Conservation (phyloP, 202 grass and related monocot genomes). For the Bolboschoenoplectus hybrid region DNA sequence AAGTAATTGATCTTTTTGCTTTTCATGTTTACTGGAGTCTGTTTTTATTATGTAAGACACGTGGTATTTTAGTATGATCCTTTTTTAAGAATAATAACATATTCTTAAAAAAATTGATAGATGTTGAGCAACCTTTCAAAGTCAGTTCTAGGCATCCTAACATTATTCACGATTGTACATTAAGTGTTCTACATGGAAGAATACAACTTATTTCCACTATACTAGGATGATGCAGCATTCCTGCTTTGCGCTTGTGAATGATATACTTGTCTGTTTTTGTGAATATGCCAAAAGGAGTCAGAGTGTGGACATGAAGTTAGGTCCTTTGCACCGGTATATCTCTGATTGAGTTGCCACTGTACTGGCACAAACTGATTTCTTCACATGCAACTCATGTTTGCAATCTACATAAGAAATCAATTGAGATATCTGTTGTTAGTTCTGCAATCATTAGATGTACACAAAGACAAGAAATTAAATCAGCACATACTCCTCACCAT, state of each 20-base stretch:
- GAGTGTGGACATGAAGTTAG: neutral
- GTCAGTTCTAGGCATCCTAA: neutral
- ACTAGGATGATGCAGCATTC: neutral
- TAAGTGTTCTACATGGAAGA: neutral
- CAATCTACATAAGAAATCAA: neutral
- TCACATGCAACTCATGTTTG: neutral
- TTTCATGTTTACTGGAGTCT: neutral
- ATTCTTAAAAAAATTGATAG: neutral
- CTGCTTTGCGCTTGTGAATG: neutral
- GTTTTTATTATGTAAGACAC: neutral
- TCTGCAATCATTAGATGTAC: no score
- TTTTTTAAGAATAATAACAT: neutral
- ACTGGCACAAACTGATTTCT: neutral
- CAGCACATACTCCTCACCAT: no score
- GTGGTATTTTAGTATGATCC: neutral
- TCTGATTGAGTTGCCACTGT: neutral
- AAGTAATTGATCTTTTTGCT: neutral
- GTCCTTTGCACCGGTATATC: neutral
- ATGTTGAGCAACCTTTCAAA: neutral
- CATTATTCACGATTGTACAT: neutral
- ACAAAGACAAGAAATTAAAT: no score
- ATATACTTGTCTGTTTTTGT: neutral
- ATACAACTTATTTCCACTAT: neutral
- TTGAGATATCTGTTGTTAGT: no score
- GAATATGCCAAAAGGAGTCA: neutral